Evolutionary conservation across 2,329 filamentous ascomycete genomes (phyloP).

Genomic region (Stemphylium vesicarium): DNA sequence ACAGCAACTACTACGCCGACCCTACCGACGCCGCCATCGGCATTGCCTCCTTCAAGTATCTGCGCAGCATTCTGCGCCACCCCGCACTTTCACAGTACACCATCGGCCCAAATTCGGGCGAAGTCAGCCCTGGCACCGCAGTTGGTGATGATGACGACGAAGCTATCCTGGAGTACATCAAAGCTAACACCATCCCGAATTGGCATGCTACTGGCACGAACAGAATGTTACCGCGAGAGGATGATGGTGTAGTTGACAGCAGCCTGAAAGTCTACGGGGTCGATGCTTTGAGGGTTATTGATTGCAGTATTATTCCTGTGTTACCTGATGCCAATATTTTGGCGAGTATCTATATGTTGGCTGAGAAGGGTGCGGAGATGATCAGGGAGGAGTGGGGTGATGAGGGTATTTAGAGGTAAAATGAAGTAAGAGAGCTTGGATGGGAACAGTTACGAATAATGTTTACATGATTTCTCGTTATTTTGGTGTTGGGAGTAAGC

Average conservation of each 20-base stretch:
- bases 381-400: constrained; percentile 31
- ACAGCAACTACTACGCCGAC: constrained; percentile 46
- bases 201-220: constrained; percentile 47
- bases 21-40: constrained; percentile 42
- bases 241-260: constrained; percentile 42
- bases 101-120: constrained; percentile 30
- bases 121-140: constrained; percentile 37
- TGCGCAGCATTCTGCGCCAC: constrained; percentile 35
- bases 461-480: no score
- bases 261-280: constrained; percentile 42
- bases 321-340: constrained; percentile 32
- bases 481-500: no score
- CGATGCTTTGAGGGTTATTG: constrained; percentile 40
- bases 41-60: constrained; percentile 42
- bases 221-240: constrained; percentile 36
- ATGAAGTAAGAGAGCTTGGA: no score
- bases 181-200: constrained; percentile 27
- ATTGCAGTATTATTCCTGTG: constrained; percentile 40
- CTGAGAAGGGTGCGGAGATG: constrained; percentile 37
- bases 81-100: constrained; percentile 24
- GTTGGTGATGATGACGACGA: constrained; percentile 36
- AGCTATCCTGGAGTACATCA: constrained; percentile 35
- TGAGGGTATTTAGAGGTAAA: background rate
- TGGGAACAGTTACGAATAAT: no score
- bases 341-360: constrained; percentile 33